Base-by-base conservation (phyloP, 2,329 filamentous ascomycete species). In the Pseudogymnoascus sp. region DNA sequence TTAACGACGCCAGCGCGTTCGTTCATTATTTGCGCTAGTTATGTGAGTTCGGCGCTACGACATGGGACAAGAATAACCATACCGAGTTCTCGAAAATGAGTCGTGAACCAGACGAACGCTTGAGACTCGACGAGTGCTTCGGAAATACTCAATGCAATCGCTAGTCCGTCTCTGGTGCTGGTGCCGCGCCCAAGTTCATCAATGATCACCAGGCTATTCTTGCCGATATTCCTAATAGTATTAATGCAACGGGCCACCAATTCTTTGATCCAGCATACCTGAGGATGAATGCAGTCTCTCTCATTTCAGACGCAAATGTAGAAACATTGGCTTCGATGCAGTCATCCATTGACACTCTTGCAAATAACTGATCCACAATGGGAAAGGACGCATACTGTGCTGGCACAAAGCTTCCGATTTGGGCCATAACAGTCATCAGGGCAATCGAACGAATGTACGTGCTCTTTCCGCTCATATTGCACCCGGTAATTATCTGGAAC, bases 401-500 rank as follows among this genome's bases (percentile, higher is more conserved):
- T 0, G 95, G 95, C 1, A 98, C 89, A 73, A 96, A 98, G 70
- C 86, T 90, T 2, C 93, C 93, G 62, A 97, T 87, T 71, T 99
- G 95, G 0, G 92, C 92, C 92, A 99, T 97, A 65, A 99, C 86
- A 51, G 90, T 86, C 72, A 96, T 85, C 34, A 99, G 79, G 0
- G 93, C 90, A 23, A 96, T 81, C 1, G 90, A 88, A 61, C 92
- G 86, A 67, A 98, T 96, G 72, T 97, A 98, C 0, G 93, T 99
- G 68, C 90, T 96, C 75, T 98, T 99, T 0, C 93, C 95, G 70
- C 92, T 96, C 95, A 99, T 99, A 71, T 99, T 99, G 74, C 91
- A 96, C 3, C 95, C 93, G 0, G 93, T 98, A 67, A 99, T 88
- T 66, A 98, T 89, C 68, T 98, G 93, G 71, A 97, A 96, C 1